phyloP scores from a whole-genome alignment of 176 grass and related monocot species.

The Triticum turgidum region DNA sequence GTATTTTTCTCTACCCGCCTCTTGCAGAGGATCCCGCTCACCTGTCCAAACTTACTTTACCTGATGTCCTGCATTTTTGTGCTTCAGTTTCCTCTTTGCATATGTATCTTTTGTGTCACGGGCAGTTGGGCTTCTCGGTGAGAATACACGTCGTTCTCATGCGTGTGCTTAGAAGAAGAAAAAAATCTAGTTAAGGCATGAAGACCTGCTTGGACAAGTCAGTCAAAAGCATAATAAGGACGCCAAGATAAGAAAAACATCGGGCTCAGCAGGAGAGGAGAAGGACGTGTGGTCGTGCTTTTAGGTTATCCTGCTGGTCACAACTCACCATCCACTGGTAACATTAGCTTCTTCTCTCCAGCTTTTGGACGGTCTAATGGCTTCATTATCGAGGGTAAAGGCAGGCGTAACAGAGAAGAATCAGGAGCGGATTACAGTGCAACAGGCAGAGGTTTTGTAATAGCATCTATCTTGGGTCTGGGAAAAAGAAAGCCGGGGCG shows the following conservation, averaged over 20 bases:
- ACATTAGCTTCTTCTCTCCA: too few species aligned
- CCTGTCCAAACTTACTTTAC: too few species aligned
- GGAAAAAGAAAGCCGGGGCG: too few species aligned
- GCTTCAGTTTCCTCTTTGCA: background rate
- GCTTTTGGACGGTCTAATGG: background rate
- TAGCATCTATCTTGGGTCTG: background rate
- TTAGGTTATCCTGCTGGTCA: background rate
- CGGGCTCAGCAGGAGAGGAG: background rate
- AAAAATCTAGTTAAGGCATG: background rate
- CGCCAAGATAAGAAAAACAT: slow-evolving; percentile 3
- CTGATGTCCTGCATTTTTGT: too few species aligned
- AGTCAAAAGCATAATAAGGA: background rate
- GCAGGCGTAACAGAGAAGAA: background rate
- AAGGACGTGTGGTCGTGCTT: background rate
- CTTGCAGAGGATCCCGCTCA: too few species aligned
- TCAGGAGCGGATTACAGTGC: background rate
- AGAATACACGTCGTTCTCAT: background rate
- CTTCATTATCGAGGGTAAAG: background rate
- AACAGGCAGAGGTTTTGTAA: background rate
- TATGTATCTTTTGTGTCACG: background rate
- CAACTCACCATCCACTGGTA: background rate
- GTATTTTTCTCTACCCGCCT: too few species aligned
- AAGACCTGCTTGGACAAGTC: background rate
- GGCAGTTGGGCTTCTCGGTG: background rate
- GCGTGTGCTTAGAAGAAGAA: background rate